Evolutionary conservation across 1,284 basidiomycete genomes (phyloP), one percentile per base, ranked within the genome.

Genomic region (Bjerkandera adusta): DNA sequence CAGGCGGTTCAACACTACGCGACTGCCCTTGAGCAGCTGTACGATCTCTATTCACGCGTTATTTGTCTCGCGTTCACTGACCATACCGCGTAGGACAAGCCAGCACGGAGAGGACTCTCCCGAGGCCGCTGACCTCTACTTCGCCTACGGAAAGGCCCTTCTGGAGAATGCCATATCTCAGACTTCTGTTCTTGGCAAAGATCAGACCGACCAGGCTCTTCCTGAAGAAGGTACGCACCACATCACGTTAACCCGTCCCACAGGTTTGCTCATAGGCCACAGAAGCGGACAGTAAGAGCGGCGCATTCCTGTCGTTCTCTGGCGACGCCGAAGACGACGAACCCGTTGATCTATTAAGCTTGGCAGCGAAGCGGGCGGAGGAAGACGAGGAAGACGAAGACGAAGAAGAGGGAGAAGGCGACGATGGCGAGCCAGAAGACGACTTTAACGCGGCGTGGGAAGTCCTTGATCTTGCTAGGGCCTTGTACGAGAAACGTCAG

Each of bases 361-460:
- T 80, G 49, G 75, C 74, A n/a, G 56, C 63, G 40, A 70, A 72
- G 49, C 64, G 57, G 4, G 72, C 68, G 12, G 75, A 73, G n/a
- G 67, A 60, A 15, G 69, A 68, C 36, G 71, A 64, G 0, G 75
- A 67, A 0, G 73, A 67, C 0, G 73, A 69, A 3, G 74, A 68
- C 1, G 73, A 71, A 3, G 72, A 68, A 1, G 79, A 73, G 3
- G 76, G 76, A 0, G 82, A 74, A 15, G 83, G 70, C 2, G 83
- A 79, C 1, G 81, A 84, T 10, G 83, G 60, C 2, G 86, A 88
- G 57, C 90, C 88, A 0, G 92, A 95, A 60, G 92, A 96, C 57
- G 92, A 96, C 62, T 95, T 93, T 65, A 94, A 93, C 56, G 92
- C 92, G 24, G 91, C 92, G 11, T 96, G 92, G 92, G 92, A 95